Evolutionary conservation across 495 filamentous ascomycete genomes (phyloP).

Genomic region (Xylaria grammica): DNA sequence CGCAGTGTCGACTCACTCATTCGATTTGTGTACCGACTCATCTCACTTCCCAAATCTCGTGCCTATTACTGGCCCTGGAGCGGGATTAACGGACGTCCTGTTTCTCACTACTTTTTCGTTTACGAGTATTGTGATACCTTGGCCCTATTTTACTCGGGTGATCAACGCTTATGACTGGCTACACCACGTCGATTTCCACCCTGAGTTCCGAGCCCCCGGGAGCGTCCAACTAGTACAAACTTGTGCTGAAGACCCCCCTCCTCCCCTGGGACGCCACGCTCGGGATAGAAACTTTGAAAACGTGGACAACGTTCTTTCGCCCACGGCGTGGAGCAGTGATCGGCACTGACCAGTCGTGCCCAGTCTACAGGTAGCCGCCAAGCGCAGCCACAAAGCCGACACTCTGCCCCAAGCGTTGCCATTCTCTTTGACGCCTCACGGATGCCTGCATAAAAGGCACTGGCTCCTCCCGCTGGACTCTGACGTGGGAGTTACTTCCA

Average conservation of each 20-base stretch:
- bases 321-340: conserved; percentile 15
- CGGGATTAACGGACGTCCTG: neutral
- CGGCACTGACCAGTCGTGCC: conserved; percentile 8
- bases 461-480: conserved; percentile 9
- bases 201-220: conserved; percentile 13
- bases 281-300: conserved; percentile 12
- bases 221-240: neutral
- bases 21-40: neutral
- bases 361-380: conserved; percentile 16
- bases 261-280: no score
- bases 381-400: neutral
- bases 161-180: neutral
- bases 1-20: neutral
- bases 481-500: conserved; percentile 13
- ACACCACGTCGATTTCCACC: conserved; percentile 10
- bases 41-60: neutral
- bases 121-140: conserved; percentile 25
- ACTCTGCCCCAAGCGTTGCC: neutral
- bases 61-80: neutral
- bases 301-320: conserved; percentile 20
- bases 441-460: conserved; percentile 27
- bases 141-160: neutral
- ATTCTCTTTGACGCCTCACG: conserved; percentile 14
- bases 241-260: neutral
- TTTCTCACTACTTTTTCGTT: conserved; percentile 14